Conservation (phyloP, 331 rosid species). For the Pyrus hybrid region DNA sequence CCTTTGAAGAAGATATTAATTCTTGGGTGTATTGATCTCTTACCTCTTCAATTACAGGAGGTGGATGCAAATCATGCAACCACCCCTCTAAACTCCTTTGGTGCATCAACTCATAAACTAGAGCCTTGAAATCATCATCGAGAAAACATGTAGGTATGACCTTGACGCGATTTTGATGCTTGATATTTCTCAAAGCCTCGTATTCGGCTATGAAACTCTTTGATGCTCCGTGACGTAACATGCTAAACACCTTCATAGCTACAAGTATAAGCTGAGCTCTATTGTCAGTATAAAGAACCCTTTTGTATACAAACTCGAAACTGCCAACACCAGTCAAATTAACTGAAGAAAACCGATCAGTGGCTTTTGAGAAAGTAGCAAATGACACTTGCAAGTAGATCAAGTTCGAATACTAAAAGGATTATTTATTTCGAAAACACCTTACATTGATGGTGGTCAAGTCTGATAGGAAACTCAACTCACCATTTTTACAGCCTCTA, state of each 20-base stretch:
- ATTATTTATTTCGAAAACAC: neutral
- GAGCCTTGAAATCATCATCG: neutral
- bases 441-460: too few species aligned
- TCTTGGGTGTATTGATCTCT: neutral
- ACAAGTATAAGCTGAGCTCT: neutral
- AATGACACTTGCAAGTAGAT: neutral
- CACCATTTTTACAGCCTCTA: neutral
- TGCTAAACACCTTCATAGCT: neutral
- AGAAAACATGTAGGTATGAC: neutral
- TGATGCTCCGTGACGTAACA: too few species aligned
- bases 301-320: too few species aligned
- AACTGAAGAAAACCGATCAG: neutral
- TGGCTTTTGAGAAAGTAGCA: neutral
- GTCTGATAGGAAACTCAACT: neutral
- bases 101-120: neutral
- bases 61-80: neutral
- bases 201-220: neutral
- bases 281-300: too few species aligned
- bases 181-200: neutral
- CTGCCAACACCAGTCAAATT: neutral
- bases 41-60: neutral
- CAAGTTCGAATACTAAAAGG: neutral
- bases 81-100: neutral
- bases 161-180: neutral
- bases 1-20: neutral